Evolutionary conservation across 306 rosid species (phyloP), one percentile per base, ranked within the genome.

Genomic region (Cucumis cinereus): DNA sequence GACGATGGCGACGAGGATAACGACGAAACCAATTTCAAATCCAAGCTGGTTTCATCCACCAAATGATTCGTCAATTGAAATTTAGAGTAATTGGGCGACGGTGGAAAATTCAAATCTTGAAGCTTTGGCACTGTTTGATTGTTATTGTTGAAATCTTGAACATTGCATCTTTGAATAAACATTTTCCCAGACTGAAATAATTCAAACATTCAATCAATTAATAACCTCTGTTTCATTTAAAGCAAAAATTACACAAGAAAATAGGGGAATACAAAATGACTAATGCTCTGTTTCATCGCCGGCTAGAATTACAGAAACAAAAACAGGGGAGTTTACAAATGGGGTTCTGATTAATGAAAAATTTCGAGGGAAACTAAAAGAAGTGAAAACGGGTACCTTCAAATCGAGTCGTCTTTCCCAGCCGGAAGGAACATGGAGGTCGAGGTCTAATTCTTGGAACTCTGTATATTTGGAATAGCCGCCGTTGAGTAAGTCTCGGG

Each of bases 391-490:
- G 71, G 69, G 6, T 62, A 94, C 99, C 99, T 95, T 88, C 71
- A 95, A 89, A 88, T 95, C 99, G 26, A 95, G 83, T 17, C 92
- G 89, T 77, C 87, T 95, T 58, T 92, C 99, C 93, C 97, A 95
- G 73, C 98, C 99, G 81, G 2, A 82, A 5, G 99, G 99, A 24
- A 95, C 98, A 87, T 92, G 96, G 57, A 90, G 84, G 35, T 95
- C 99, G 79, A 95, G 99, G 95, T 92, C 99, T 83, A 95, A 82
- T 85, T 95, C 98, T 81, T 88, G 96, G 40, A 96, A 84, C 35
- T 95, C 97, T 73, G 79, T 68, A 4, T 80, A 59, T 57, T 82
- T 78, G 41, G 84, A 69, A 33, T 66, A 61, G 40, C 73, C 73
- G 40, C 73, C 73, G 75, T 93, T 91, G 56, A 95, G 93, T 56